Base-by-base conservation (phyloP, 345 rosid genomes). In the Barbarea vulgaris region DNA sequence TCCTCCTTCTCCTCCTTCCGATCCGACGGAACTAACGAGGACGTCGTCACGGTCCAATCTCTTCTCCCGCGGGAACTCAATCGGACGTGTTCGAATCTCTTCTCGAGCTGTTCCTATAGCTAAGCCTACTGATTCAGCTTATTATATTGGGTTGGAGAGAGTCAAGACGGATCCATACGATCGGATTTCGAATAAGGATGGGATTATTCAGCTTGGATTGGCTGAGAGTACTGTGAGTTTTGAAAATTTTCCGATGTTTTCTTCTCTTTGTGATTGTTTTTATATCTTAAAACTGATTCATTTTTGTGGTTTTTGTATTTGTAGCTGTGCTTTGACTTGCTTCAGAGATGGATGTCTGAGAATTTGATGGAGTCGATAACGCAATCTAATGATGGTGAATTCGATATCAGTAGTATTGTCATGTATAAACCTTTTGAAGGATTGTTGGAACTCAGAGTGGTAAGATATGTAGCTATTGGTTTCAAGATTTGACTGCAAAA, bases 291-390 rank as follows among this genome's bases (percentile, higher is more conserved):
- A 36, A 7, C 36, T 53, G 57, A 36, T 63, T 34, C 30, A 18
- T 7, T 44, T 44, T 44, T 44, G 0, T 68, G 30, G 33, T 9
- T 74, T 58, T 14, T 68, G 37, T 52, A 41, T 62, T 48, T 74
- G 70, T 71, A 94, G 98, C 76, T 90, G 79, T 87, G 93, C 80
- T 86, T 91, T 69, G 97, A 91, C 86, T 90, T 94, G 90, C 85
- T 94, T 22, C 91, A 85, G 76, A 83, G 83, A 66, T 94, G 97
- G 98, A 73, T 86, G 80, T 76, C 78, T 71, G 89, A 88, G 74
- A 91, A 91, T 80, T 48, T 82, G 70, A 71, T 36, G 67, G 82
- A 73, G 21, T 83, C 87, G 13, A 59, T 86, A 15, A 62, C 74
- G 67, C 88, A 87, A 30, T 75, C 78, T 27, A 80, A 72, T 21